phyloP scores from a whole-genome alignment of 768 basidiomycete genomes.

The Crucibulum laeve region DNA sequence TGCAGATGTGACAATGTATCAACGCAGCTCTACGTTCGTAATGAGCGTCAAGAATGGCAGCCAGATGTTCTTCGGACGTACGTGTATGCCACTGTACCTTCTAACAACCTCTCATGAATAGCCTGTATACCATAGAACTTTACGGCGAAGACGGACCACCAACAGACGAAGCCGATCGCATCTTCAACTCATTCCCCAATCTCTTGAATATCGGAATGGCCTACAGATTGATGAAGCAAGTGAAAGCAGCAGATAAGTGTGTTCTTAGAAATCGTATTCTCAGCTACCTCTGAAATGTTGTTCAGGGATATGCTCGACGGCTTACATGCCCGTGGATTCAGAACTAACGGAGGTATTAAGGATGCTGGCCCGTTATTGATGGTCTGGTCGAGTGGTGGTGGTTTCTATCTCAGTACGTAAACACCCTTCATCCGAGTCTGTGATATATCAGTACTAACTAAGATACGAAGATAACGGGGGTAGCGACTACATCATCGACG shows the following conservation, averaged over 20 bases:
- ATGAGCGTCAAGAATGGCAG: neutral
- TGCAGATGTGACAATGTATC: conserved; percentile 1
- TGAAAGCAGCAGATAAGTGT: conserved; percentile 33
- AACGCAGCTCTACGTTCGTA: neutral
- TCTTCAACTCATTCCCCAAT: conserved; percentile 41
- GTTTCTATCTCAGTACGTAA: conserved; percentile 60
- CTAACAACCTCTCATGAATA: neutral
- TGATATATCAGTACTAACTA: neutral
- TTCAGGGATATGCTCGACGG: conserved; percentile 40
- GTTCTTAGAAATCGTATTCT: too few relatives aligned
- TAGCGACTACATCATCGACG: conserved; percentile 58
- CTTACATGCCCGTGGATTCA: conserved; percentile 55
- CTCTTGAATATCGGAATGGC: neutral
- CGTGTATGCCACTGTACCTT: neutral
- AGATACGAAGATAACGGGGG: conserved; percentile 46
- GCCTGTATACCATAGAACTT: neutral
- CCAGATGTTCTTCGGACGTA: neutral
- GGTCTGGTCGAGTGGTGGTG: conserved; percentile 46
- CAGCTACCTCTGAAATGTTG: too few relatives aligned
- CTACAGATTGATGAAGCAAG: neutral
- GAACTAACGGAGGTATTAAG: conserved; percentile 43
- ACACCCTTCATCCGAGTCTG: neutral
- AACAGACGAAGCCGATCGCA: conserved; percentile 44
- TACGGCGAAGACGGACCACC: neutral
- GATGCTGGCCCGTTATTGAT: conserved; percentile 47